Percentiles rank a stretch among this genome's conserved stretches.
These are phyloP conservation scores for Grosmannia clavigera DNA, from an alignment of 2,329 filamentous ascomycete species.

Conservation along the genomic window DNA sequence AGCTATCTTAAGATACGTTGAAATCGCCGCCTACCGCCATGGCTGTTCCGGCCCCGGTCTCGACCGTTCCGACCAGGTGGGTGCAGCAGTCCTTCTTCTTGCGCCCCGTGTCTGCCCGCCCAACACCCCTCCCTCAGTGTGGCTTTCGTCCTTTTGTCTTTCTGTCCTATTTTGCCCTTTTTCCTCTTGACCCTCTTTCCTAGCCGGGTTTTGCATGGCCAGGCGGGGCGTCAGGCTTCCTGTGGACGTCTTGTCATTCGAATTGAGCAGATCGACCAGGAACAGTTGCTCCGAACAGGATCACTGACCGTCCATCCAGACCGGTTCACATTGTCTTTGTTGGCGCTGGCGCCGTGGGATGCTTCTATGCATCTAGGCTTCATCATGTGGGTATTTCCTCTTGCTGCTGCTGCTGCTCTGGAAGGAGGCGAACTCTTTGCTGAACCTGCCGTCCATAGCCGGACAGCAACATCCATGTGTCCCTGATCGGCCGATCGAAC, in stretches of 20 bases:
- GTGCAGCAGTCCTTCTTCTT: too few relatives aligned
- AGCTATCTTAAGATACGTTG: too few relatives aligned
- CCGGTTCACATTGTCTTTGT: constrained; percentile 52
- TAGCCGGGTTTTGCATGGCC: not conserved
- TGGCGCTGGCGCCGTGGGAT: constrained; percentile 59
- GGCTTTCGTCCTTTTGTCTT: not conserved
- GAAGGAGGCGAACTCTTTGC: too few relatives aligned
- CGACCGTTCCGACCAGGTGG: not conserved
- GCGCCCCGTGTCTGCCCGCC: too few relatives aligned
- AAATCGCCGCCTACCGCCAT: not conserved
- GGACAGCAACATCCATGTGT: constrained; percentile 42
- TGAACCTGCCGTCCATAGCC: constrained; percentile 23
- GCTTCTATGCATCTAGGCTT: constrained; percentile 59
- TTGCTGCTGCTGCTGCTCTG: not conserved
- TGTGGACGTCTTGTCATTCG: too few relatives aligned
- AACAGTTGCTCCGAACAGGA: too few relatives aligned
- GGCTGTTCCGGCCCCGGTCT: not conserved
- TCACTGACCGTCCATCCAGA: constrained; percentile 14
- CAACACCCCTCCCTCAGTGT: too few relatives aligned
- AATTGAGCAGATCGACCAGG: too few relatives aligned
- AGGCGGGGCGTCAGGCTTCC: too few relatives aligned
- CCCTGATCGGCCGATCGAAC: constrained; percentile 63
- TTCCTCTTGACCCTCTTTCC: not conserved
- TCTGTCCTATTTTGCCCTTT: not conserved
- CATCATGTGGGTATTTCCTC: constrained; percentile 34